Conservation (phyloP, 768 basidiomycete genomes). For the Candolleomyces aberdarensis region DNA sequence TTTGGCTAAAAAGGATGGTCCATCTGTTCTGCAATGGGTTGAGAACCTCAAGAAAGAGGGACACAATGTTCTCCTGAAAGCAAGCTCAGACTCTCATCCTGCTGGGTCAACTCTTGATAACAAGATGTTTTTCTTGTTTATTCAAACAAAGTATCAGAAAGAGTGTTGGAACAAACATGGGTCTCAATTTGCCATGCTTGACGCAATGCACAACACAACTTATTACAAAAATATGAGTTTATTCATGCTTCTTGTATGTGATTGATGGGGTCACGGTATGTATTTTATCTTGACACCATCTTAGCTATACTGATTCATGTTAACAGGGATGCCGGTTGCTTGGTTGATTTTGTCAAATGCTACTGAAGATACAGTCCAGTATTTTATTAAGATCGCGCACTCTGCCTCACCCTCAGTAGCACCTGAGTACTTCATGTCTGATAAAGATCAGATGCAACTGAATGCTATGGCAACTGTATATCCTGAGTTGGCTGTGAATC, state of each 20-base stretch:
- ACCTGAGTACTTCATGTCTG: slow-evolving; percentile 3
- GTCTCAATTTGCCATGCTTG: slow-evolving; percentile 2
- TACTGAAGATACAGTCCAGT: slow-evolving; percentile 15
- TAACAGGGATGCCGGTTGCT: slow-evolving; percentile 14
- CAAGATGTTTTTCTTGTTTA: slow-evolving; percentile 8
- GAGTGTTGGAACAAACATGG: slow-evolving; percentile 2
- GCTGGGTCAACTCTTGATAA: neutral
- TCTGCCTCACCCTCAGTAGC: neutral
- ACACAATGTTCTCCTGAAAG: slow-evolving; percentile 9
- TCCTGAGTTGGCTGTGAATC: neutral
- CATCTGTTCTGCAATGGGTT: slow-evolving; percentile 9
- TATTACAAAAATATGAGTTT: slow-evolving; percentile 11
- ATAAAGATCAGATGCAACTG: neutral
- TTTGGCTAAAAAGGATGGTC: slow-evolving; percentile 6
- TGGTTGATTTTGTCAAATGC: slow-evolving; percentile 19
- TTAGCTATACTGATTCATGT: neutral
- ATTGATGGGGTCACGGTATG: slow-evolving; percentile 10
- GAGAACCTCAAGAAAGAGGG: neutral
- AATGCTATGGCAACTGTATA: neutral
- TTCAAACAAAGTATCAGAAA: slow-evolving; percentile 9
- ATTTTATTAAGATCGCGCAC: slow-evolving; percentile 5
- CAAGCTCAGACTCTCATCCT: neutral
- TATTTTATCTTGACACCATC: neutral
- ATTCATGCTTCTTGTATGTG: slow-evolving; percentile 5
- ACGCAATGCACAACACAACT: slow-evolving; percentile 14